Base-by-base conservation (phyloP, 148 eudicot species). In the Cornus kousa region DNA sequence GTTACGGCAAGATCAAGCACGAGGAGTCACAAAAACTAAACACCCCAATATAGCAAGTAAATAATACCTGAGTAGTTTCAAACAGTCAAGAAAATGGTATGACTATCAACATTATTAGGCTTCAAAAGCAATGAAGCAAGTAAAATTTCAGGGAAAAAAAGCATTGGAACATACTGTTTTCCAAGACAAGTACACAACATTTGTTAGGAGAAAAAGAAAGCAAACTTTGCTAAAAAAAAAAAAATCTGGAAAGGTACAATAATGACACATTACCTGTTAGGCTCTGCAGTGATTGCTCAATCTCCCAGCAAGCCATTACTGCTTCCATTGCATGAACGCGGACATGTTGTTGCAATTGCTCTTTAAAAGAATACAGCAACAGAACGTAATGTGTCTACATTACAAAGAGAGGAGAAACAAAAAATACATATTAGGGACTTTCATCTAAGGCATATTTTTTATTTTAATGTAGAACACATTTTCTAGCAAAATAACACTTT, bases 261-360 rank as follows among this genome's bases (percentile, higher is more conserved):
- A 62, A 22, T 17, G 22, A 62, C 67, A 35, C 0, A 35, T 66
- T 80, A 94, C 97, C 98, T 82, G 98, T 94, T 83, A 95, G 83
- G 87, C 97, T 93, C 83, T 93, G 98, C 79, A 95, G 87, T 67
- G 97, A 93, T 77, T 95, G 98, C 82, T 95, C 98, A 20, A 95
- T 88, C 85, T 95, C 98, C 97, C 98, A 93, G 82, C 98, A 95
- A 46, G 97, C 98, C 97, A 93, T 95, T 79, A 95, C 98, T 72
- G 98, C 97, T 89, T 95, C 98, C 97, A 95, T 93, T 70, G 98
- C 98, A 85, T 95, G 98, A 67, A 95, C 97, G 9, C 98, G 94
- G 50, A 95, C 98, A 78, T 95, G 98, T 79, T 95, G 98, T 76
- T 95, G 98, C 37, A 95, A 78, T 86, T 93, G 97, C 80, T 95